A percentile compares a stretch with the other conserved stretches of the same genome.
Conservation (phyloP, 2,329 filamentous ascomycete species). For the Thelonectria rubi region DNA sequence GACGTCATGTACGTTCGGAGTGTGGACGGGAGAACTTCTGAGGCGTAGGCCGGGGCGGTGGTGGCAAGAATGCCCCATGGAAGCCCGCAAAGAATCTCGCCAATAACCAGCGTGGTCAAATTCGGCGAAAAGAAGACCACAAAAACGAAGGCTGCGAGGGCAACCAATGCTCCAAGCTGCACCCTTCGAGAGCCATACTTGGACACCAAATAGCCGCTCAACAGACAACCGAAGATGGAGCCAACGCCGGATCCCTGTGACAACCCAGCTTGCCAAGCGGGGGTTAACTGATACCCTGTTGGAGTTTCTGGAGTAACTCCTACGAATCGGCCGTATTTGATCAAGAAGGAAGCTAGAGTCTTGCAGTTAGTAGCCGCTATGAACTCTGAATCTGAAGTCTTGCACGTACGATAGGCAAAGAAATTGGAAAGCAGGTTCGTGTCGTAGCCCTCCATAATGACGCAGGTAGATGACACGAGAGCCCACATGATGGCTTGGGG, state of each 20-base stretch:
- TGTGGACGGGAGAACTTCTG: slow-evolving; percentile 50
- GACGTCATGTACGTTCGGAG: slow-evolving; percentile 55
- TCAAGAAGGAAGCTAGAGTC: not conserved
- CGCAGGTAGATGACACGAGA: slow-evolving; percentile 47
- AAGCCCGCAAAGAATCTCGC: slow-evolving; percentile 57
- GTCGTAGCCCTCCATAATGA: slow-evolving; percentile 57
- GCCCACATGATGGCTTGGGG: slow-evolving; percentile 52
- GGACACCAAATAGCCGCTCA: slow-evolving; percentile 57
- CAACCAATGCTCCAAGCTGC: slow-evolving; percentile 52
- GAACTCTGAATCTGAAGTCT: not conserved
- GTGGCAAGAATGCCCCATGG: slow-evolving; percentile 58
- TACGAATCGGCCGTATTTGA: slow-evolving; percentile 38
- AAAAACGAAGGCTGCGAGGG: slow-evolving; percentile 55
- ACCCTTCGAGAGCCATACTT: slow-evolving; percentile 53
- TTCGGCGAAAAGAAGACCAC: slow-evolving; percentile 56
- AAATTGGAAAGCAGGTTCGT: slow-evolving; percentile 49
- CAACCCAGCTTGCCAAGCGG: slow-evolving; percentile 61
- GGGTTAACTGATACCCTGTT: slow-evolving; percentile 51
- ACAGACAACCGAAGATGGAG: slow-evolving; percentile 48
- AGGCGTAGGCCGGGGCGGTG: slow-evolving; percentile 56
- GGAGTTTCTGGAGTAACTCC: slow-evolving; percentile 35
- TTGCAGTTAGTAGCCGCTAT: not conserved
- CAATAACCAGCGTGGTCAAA: slow-evolving; percentile 50
- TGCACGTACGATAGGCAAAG: slow-evolving; percentile 46
- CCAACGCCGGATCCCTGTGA: slow-evolving; percentile 56